Base-by-base conservation (phyloP, 108 stramenopile genomes). In the Conticribra guillardii region DNA sequence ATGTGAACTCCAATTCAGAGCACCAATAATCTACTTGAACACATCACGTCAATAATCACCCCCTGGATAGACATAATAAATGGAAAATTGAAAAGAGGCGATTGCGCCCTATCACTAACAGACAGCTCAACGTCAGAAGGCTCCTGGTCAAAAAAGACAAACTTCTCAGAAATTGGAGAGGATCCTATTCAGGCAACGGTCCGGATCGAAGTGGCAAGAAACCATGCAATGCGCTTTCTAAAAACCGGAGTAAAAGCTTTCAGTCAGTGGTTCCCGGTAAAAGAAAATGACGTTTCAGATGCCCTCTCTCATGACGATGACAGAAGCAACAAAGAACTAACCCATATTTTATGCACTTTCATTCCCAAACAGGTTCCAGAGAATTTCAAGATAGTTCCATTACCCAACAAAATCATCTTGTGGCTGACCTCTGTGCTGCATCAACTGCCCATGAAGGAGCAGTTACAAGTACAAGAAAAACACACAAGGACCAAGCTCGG, bases 31-130 rank as follows among this genome's bases (percentile, higher is more conserved):
- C 47, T 71, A 1, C 59, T 71, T 0, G 58, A 71, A 61, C 26
- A 54, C 27, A 60, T 52, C 18, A 59, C 52, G 4, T 29, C 28
- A 9, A 62, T 71, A 22, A 71, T 71, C 69, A 44, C 60, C 3
- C 53, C 53, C 16, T 71, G 69, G 69, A 71, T 71, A 15, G 69
- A 71, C 29, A 60, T 71, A 2, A 49, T 69, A 16, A 9, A 31
- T 0, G 18, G 34, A 9, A 22, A 54, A 4, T 1, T 69, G 54
- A 29, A 29, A 0, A 55, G 37, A 1, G 46, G 24, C 14, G 46
- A 58, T 23, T 69, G 67, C 37, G 4, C 17, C 7, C 26, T 62
- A 17, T 18, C 24, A 9, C 21, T 26, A 37, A 37, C 34, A 44
- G 60, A 62, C 37, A 62, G 60, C 60, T 46, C 46, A 19, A 44